Conservation (phyloP, 768 basidiomycete species). For the Ephemerocybe angulata region DNA sequence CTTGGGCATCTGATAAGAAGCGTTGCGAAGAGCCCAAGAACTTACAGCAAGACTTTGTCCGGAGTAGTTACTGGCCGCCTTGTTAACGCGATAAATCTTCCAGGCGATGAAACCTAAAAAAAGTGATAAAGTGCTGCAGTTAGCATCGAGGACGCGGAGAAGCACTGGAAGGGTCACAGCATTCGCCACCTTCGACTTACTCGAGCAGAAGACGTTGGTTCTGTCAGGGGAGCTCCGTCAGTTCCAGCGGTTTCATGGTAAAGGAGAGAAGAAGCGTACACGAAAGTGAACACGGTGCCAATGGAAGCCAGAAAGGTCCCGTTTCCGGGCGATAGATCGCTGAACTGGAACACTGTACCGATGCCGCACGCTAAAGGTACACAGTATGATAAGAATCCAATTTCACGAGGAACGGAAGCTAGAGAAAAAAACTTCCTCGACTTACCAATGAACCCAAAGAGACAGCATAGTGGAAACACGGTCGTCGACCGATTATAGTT, state of each 20-base stretch:
- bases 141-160: too few species aligned
- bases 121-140: neutral
- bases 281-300: slow-evolving; percentile 8
- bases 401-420: too few species aligned
- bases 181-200: too few species aligned
- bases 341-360: slow-evolving; percentile 9
- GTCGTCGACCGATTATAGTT: slow-evolving; percentile 10
- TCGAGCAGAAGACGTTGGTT: slow-evolving; percentile 10
- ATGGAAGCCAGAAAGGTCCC: slow-evolving; percentile 7
- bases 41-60: slow-evolving; percentile 7
- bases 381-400: too few species aligned
- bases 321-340: slow-evolving; percentile 1
- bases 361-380: slow-evolving; percentile 8
- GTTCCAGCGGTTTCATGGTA: neutral
- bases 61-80: slow-evolving; percentile 6
- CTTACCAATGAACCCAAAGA: slow-evolving; percentile 8
- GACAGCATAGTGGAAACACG: slow-evolving; percentile 7
- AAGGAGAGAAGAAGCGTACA: slow-evolving; percentile 1
- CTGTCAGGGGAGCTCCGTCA: neutral
- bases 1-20: neutral
- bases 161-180: too few species aligned
- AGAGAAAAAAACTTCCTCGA: neutral
- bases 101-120: slow-evolving; percentile 7
- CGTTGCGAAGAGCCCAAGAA: neutral
- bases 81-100: slow-evolving; percentile 10